phyloP scores from a whole-genome alignment of 2,329 filamentous ascomycete species.

The Cladosporium sphaerospermum region DNA sequence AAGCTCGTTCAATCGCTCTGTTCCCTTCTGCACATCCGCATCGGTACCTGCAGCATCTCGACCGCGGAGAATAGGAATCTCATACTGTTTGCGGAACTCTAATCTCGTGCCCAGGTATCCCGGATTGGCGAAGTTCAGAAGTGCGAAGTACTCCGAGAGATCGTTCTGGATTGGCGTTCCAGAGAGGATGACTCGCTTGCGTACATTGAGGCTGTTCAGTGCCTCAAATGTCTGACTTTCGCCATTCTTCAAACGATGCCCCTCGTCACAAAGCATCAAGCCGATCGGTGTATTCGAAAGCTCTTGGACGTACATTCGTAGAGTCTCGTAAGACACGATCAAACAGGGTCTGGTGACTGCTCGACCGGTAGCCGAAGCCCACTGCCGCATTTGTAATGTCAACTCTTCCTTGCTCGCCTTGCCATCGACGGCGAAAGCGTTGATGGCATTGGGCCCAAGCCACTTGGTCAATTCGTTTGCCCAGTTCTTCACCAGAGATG shows the following conservation, averaged over 20 bases:
- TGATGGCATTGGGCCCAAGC: slow-evolving; percentile 86
- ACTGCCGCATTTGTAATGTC: slow-evolving; percentile 82
- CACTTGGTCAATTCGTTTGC: slow-evolving; percentile 95
- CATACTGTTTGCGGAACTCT: slow-evolving; percentile 91
- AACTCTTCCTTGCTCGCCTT: slow-evolving; percentile 94
- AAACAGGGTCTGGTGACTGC: slow-evolving; percentile 85
- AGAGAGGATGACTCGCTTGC: slow-evolving; percentile 85
- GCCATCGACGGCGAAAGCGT: slow-evolving; percentile 91
- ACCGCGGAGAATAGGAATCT: slow-evolving; percentile 84
- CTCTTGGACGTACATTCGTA: slow-evolving; percentile 84
- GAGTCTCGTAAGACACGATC: slow-evolving; percentile 95
- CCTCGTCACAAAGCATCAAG: slow-evolving; percentile 90
- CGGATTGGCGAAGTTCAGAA: slow-evolving; percentile 95
- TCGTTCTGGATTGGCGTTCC: slow-evolving; percentile 98
- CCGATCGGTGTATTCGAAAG: slow-evolving; percentile 87
- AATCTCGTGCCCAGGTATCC: slow-evolving; percentile 79
- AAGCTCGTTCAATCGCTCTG: slow-evolving; percentile 75
- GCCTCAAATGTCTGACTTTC: slow-evolving; percentile 94
- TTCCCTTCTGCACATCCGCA: slow-evolving; percentile 71
- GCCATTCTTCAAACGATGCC: slow-evolving; percentile 91
- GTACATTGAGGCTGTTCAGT: slow-evolving; percentile 83
- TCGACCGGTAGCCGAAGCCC: slow-evolving; percentile 87
- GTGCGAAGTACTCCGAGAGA: slow-evolving; percentile 92
- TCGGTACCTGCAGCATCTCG: slow-evolving; percentile 87
- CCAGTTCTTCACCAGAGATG: slow-evolving; percentile 95